phyloP scores from a whole-genome alignment of 2,329 filamentous ascomycete genomes.

The Chalara sp. region DNA sequence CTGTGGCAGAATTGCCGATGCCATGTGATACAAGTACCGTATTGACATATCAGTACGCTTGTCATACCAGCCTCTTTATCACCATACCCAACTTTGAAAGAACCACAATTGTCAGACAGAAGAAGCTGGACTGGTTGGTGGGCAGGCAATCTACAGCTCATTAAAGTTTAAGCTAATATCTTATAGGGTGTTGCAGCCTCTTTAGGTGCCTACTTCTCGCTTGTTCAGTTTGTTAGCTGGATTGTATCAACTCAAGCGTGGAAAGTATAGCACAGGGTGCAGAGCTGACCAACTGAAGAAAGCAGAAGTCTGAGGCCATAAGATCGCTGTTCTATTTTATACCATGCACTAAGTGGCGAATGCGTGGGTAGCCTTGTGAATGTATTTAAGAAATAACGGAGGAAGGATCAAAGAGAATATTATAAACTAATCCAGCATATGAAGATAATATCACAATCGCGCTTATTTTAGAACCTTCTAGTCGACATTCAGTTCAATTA shows the following conservation, averaged over 20 bases:
- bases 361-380: too few relatives aligned
- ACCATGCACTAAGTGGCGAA: too few relatives aligned
- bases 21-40: conserved; percentile 6
- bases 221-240: background rate
- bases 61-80: conserved; percentile 5
- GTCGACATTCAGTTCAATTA: too few relatives aligned
- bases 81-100: conserved; percentile 7
- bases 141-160: background rate
- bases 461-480: too few relatives aligned
- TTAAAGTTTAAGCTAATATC: background rate
- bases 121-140: conserved; percentile 6
- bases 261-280: too few relatives aligned
- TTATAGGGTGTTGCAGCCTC: background rate
- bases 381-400: too few relatives aligned
- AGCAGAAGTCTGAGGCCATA: too few relatives aligned
- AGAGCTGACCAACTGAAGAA: too few relatives aligned
- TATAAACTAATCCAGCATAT: too few relatives aligned
- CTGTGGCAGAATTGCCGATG: conserved; percentile 3
- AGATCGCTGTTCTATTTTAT: too few relatives aligned
- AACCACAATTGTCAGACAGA: background rate
- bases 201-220: background rate
- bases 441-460: too few relatives aligned
- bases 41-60: conserved; percentile 1
- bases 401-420: too few relatives aligned
- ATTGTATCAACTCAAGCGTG: background rate